Base-by-base conservation (phyloP, 192 early-diverging fungal genomes). In the Backusella luteola region DNA sequence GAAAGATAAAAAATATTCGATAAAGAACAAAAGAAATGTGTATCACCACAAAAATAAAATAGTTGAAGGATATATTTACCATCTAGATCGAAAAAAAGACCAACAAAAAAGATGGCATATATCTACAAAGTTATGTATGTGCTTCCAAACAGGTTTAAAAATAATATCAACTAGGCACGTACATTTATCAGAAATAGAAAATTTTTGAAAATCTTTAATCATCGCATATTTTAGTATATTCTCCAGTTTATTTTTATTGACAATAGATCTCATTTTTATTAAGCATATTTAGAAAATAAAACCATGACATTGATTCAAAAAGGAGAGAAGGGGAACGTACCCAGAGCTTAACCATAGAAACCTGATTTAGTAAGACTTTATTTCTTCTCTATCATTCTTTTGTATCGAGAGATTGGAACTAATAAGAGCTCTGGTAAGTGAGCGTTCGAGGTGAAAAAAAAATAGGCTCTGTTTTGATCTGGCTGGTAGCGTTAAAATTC, bases 221-320 rank as follows among this genome's bases (percentile, higher is more conserved):
- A 17, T 44, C 46, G 46, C 46, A 49, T 49, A 49, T n/a, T 49
- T 49, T 19, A 59, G 53, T 59, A 9, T 63, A 29, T 63, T 23
- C 26, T 29, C 23, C 11, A 63, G 23, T 63, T 63, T 63, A 29
- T 63, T 63, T 59, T 63, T 63, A 63, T 63, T 63, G 56, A 63
- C 56, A 63, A 63, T 63, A 63, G 2, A 63, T 63, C 56, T 63
- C 56, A 63, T 63, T 63, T 63, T 63, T 63, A 63, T 63, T 63
- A 8, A 14, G 56, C 56, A 63, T 63, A 63, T 63, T 63, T 63
- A 63, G 56, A 63, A 29, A 63, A 29, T 49, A 63, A 26, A 23
- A 63, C 23, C 23, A 63, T 63, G 56, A 5, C 4, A 29, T 63
- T 26, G 0, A 14, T 63, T 26, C 12, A 63, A 63, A 63, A 63